Evolutionary conservation across 2,329 filamentous ascomycete species (phyloP).

Genomic region (Chaetomium globosum): DNA sequence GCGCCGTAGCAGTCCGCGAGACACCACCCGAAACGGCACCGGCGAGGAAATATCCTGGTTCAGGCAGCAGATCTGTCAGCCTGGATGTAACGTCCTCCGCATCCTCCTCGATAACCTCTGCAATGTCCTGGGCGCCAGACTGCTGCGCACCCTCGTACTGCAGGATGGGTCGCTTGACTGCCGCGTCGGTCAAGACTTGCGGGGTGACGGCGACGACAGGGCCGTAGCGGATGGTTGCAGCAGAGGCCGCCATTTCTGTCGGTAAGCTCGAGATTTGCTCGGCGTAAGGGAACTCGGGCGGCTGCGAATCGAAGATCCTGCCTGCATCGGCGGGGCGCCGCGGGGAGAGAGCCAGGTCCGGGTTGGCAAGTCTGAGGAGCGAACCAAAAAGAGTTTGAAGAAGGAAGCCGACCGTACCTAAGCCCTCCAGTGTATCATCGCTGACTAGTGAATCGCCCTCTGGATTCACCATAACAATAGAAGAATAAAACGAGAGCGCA

Average conservation of each 20-base stretch:
- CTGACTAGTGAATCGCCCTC: slow-evolving; percentile 93
- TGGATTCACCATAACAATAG: slow-evolving; percentile 83
- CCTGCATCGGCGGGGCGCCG: slow-evolving; percentile 40
- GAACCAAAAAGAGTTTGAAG: slow-evolving; percentile 74
- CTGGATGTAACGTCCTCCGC: slow-evolving; percentile 49
- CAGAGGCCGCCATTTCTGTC: slow-evolving; percentile 25
- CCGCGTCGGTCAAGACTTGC: slow-evolving; percentile 24
- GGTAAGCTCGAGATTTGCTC: slow-evolving; percentile 14
- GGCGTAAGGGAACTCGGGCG: slow-evolving; percentile 1
- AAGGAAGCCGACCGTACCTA: slow-evolving; percentile 84
- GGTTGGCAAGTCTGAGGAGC: slow-evolving; percentile 65
- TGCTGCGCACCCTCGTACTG: slow-evolving; percentile 32
- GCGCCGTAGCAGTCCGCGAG: slow-evolving; percentile 92
- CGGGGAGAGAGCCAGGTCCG: slow-evolving; percentile 28
- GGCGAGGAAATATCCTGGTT: slow-evolving; percentile 97
- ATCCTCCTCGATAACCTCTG: slow-evolving; percentile 43
- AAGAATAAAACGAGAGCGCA: slow-evolving; percentile 87
- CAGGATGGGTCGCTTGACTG: slow-evolving; percentile 26
- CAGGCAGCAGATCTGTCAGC: slow-evolving; percentile 72
- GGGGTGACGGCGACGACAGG: slow-evolving; percentile 17
- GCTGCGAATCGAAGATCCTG: slow-evolving; percentile 31
- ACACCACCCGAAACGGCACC: slow-evolving; percentile 93
- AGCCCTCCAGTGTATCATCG: slow-evolving; percentile 85
- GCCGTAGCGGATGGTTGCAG: slow-evolving; percentile 25
- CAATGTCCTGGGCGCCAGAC: slow-evolving; percentile 31